Evolutionary conservation across 371 early-diverging fungal species (phyloP).

Genomic region (Syncephalis plumigaleata): DNA sequence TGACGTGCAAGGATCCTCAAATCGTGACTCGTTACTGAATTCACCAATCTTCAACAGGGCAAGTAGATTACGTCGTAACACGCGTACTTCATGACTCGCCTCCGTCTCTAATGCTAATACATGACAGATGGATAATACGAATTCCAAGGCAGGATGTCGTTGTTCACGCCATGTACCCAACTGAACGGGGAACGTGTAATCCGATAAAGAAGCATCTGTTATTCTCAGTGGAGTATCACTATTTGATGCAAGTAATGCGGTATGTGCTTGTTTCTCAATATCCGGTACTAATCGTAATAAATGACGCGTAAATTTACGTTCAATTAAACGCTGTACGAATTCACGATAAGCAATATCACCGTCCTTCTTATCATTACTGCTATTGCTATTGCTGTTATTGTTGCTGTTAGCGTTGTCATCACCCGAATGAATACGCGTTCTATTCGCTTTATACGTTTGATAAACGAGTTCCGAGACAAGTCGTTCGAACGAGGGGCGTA

Average conservation of each 20-base stretch:
- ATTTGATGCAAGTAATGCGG: too few relatives aligned
- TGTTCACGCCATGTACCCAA: slow-evolving; percentile 41
- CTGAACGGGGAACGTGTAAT: slow-evolving; percentile 34
- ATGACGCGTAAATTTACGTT: slow-evolving; percentile 22
- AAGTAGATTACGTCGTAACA: slow-evolving; percentile 59
- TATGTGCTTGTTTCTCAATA: slow-evolving; percentile 6
- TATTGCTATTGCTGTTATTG: slow-evolving; percentile 1
- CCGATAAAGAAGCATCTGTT: too few relatives aligned
- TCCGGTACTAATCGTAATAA: slow-evolving; percentile 23
- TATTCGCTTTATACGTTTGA: slow-evolving; percentile 14
- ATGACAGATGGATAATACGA: slow-evolving; percentile 48
- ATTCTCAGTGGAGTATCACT: slow-evolving; percentile 13
- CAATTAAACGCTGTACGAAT: slow-evolving; percentile 21
- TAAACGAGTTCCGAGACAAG: slow-evolving; percentile 33
- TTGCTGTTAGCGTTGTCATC: background rate
- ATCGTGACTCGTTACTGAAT: slow-evolving; percentile 54
- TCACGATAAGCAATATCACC: slow-evolving; percentile 1
- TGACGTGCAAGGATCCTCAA: slow-evolving; percentile 59
- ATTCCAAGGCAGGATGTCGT: slow-evolving; percentile 54
- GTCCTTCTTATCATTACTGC: background rate
- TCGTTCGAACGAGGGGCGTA: slow-evolving; percentile 44
- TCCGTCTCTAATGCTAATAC: slow-evolving; percentile 51
- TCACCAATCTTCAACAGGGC: slow-evolving; percentile 55
- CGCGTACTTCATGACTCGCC: slow-evolving; percentile 37
- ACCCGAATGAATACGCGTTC: background rate